Evolutionary conservation across 306 rosid species (phyloP), one percentile per base, ranked within the genome.

Genomic region (Oxytropis ochrocephala): DNA sequence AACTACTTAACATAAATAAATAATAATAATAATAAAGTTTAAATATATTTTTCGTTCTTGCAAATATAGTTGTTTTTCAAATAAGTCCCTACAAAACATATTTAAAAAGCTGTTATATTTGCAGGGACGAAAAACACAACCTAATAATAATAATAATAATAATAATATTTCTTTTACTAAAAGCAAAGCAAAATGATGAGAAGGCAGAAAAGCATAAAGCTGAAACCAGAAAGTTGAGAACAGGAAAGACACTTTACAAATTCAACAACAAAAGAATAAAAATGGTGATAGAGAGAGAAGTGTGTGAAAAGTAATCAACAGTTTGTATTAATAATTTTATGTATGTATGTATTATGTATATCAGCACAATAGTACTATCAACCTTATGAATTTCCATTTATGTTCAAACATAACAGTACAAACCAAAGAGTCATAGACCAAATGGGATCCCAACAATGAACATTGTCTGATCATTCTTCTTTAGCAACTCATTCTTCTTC

Each of bases 111-210:
- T n/a, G n/a, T n/a, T n/a, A n/a, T n/a, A n/a, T n/a, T n/a, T n/a
- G n/a, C n/a, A n/a, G n/a, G n/a, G n/a, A n/a, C n/a, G n/a, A n/a
- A n/a, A n/a, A n/a, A n/a, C n/a, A n/a, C n/a, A n/a, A n/a, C n/a
- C n/a, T n/a, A n/a, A n/a, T n/a, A 24, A 33, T 10, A 16, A 3
- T 18, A 64, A 4, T 36, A 35, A 7, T 36, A 11, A 12, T 51
- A 32, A 10, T 44, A 11, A 53, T 27, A 13, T 65, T 14, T 16
- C 62, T 59, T 73, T 66, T 49, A 66, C 16, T 73, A 21, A 50
- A 54, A 18, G 57, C 12, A 19, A 70, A 63, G 70, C 78, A 54
- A 70, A 55, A 83, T 76, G 80, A 79, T 81, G 78, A 78, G 59
- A 63, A 49, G 27, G 35, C 60, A 58, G 61, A 75, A 78, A 77